phyloP scores from a whole-genome alignment of 176 grass and related monocot genomes.

The Aegilops sharonensis region DNA sequence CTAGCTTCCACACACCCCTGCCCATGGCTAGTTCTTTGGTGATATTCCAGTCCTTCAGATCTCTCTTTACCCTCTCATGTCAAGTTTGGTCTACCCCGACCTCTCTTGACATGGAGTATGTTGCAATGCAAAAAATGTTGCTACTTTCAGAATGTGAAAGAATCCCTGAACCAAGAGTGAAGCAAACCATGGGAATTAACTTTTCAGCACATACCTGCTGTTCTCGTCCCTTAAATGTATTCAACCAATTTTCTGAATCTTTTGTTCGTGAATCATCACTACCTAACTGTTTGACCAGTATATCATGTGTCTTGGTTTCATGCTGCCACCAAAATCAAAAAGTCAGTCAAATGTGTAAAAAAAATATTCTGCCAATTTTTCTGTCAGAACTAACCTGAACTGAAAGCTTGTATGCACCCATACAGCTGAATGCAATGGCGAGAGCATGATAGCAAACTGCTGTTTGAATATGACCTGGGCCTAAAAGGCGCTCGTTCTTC shows the following conservation, averaged over 20 bases:
- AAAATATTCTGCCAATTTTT: background rate
- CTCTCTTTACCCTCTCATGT: too few species aligned
- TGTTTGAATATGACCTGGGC: constrained; percentile 91
- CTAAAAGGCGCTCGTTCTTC: constrained; percentile 89
- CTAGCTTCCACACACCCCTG: too few species aligned
- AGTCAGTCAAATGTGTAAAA: background rate
- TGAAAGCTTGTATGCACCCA: constrained; percentile 94
- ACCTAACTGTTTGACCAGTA: constrained; percentile 85
- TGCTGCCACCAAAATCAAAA: constrained; percentile 56
- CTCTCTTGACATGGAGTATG: too few species aligned
- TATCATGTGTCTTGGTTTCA: constrained; percentile 87
- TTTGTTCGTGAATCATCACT: constrained; percentile 79
- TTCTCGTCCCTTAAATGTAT: constrained; percentile 74
- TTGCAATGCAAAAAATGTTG: background rate
- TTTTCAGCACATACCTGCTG: constrained; percentile 62
- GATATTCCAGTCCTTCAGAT: too few species aligned
- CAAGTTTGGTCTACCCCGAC: too few species aligned
- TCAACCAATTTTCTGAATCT: constrained; percentile 95
- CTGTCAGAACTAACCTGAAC: constrained; percentile 57
- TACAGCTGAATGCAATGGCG: constrained; percentile 87
- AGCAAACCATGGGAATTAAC: background rate
- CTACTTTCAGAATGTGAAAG: background rate
- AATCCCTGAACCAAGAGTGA: background rate
- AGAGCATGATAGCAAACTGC: constrained; percentile 98
- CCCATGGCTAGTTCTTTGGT: too few species aligned